Percentiles rank a stretch among this genome's conserved stretches.
Evolutionary conservation across 169 alveolate genomes (phyloP).

Genomic region (Eimeria falciformis): DNA sequence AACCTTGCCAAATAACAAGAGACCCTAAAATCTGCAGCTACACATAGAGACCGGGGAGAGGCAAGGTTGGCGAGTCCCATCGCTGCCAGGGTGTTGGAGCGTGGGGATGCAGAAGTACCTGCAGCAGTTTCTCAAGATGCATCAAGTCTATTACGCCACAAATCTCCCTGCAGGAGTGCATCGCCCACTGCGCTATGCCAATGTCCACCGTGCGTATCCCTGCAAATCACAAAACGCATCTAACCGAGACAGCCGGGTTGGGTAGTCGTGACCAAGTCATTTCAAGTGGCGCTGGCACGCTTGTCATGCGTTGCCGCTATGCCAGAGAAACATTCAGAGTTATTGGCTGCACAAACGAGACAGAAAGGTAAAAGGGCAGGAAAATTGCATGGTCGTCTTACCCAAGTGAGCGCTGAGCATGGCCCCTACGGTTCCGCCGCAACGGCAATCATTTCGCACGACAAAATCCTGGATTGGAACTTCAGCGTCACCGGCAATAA

Average conservation of each 20-base stretch:
- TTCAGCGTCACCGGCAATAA: constrained; percentile 32
- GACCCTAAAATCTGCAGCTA: no score
- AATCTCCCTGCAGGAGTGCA: constrained; percentile 95
- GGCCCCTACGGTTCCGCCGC: constrained; percentile 98
- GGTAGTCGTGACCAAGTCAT: not conserved
- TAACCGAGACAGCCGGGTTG: not conserved
- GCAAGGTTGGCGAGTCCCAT: no score
- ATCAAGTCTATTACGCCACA: constrained; percentile 77
- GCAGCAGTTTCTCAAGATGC: constrained; percentile 46
- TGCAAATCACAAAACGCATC: constrained; percentile 20
- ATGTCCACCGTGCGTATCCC: constrained; percentile 93
- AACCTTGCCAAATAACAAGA: no score
- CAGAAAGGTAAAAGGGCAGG: not conserved
- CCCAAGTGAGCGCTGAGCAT: constrained; percentile 93
- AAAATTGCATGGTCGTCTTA: not conserved
- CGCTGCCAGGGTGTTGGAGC: no score
- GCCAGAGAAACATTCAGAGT: no score
- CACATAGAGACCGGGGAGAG: no score
- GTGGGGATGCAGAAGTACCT: no score
- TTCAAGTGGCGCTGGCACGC: not conserved
- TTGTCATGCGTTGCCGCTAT: no score
- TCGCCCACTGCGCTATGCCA: constrained; percentile 96
- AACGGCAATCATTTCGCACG: constrained; percentile 94
- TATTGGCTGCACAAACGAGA: no score
- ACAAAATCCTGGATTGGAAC: constrained; percentile 93